Base-by-base conservation (phyloP, 371 early-diverging fungal genomes). In the Apophysomyces ossiformis region DNA sequence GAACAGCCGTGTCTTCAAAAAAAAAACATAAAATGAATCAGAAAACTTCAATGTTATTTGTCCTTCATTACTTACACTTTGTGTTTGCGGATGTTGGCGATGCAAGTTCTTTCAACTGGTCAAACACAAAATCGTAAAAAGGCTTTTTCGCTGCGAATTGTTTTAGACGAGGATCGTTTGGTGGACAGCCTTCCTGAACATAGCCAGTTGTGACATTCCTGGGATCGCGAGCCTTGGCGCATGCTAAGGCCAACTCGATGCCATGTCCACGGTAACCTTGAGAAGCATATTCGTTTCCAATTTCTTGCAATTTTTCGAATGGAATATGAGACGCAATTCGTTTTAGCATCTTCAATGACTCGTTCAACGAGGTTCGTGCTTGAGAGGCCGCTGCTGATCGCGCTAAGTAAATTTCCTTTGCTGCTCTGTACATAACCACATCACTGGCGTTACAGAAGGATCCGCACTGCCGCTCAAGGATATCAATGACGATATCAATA, bases 371-470 rank as follows among this genome's bases (percentile, higher is more conserved):
- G 5, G 67, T 67, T 15, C 65, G 72, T 15, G 82, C 78, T 64
- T 88, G 86, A 5, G 75, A 65, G 0, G 81, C 72, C 45, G 81
- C 81, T 6, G 69, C 73, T n/a, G 68, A 65, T 38, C 77, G 75
- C 1, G 73, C 73, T 37, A 58, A 56, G 37, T 66, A 38, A 11
- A 76, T 77, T 8, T 72, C 62, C 36, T 73, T 65, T 15, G 67
- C 54, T 56, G 75, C 80, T 79, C 89, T 85, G 78, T 85, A 91
- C 39, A 93, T 74, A 0, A 91, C 68, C 21, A 92, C 90, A 63
- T 93, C 92, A 12, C 85, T 83, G 1, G 83, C 73, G 37, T 76
- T 82, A 72, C 92, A 94, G 70, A 95, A 90, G 0, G 87, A 75
- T 45, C 90, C 88, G 72, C 95, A 95, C 16, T 85, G 81, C 37